Evolutionary conservation across 2,329 filamentous ascomycete species (phyloP).

Genomic region (Fusarium stilboides): DNA sequence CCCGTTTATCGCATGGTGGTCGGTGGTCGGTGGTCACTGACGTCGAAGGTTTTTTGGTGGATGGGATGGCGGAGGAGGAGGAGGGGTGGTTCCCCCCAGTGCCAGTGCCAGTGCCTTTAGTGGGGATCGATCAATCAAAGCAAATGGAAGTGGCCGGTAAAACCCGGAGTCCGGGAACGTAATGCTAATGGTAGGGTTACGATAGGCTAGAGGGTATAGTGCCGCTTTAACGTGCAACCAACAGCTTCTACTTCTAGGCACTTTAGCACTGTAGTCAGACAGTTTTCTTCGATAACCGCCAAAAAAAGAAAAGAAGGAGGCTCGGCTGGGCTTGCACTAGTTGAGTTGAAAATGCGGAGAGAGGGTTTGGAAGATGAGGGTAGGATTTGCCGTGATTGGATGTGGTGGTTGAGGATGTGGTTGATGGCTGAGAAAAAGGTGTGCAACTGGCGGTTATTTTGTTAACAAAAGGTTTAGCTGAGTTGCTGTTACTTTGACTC

Average conservation of each 20-base stretch:
- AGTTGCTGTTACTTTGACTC: no score
- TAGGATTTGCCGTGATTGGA: conserved; percentile 33
- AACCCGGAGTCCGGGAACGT: conserved; percentile 44
- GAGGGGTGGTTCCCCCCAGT: not conserved
- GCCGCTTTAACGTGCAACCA: conserved; percentile 38
- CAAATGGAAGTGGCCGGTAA: conserved; percentile 36
- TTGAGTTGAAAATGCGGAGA: conserved; percentile 19
- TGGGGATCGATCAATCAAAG: not conserved
- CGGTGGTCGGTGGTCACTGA: conserved; percentile 44
- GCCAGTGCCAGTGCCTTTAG: no score
- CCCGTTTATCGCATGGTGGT: conserved; percentile 16
- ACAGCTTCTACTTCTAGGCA: no score
- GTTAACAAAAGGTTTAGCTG: conserved; percentile 10
- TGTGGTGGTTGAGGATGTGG: conserved; percentile 12
- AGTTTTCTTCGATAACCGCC: not conserved
- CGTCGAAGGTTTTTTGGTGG: conserved; percentile 42
- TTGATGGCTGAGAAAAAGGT: conserved; percentile 19
- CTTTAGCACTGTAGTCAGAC: not conserved
- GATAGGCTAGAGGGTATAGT: conserved; percentile 48
- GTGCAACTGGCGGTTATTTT: conserved; percentile 22
- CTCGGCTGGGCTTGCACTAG: conserved; percentile 38
- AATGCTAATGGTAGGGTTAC: conserved; percentile 55
- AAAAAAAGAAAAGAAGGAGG: not conserved
- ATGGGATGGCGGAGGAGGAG: conserved; percentile 6
- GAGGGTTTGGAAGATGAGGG: conserved; percentile 14